phyloP scores from a whole-genome alignment of 2,329 filamentous ascomycete genomes.

The Talaromyces piceae region DNA sequence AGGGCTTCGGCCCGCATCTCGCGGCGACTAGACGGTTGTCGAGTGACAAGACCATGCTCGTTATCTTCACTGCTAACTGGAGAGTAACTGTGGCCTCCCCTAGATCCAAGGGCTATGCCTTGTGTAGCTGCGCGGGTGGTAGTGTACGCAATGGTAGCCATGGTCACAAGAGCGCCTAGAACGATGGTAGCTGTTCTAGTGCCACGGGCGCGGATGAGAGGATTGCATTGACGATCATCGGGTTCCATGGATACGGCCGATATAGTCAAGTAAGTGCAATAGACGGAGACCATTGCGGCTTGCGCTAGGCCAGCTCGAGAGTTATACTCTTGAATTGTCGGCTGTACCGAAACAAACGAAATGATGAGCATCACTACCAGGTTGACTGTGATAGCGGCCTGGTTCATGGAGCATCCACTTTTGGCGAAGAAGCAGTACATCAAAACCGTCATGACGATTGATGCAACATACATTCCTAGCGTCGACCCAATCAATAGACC shows the following conservation, averaged over 20 bases:
- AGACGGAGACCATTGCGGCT: conserved; percentile 91
- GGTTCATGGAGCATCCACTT: conserved; percentile 84
- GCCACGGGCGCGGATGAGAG: conserved; percentile 72
- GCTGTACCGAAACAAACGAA: conserved; percentile 81
- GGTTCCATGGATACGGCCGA: conserved; percentile 98
- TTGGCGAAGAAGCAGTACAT: conserved; percentile 96
- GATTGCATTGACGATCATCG: conserved; percentile 90
- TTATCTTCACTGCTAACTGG: conserved; percentile 60
- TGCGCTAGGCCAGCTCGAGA: conserved; percentile 92
- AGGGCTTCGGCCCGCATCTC: conserved; percentile 92
- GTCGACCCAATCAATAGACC: conserved; percentile 85
- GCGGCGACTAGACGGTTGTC: conserved; percentile 70
- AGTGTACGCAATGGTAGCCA: conserved; percentile 94
- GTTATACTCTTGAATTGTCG: conserved; percentile 83
- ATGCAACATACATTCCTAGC: conserved; percentile 84
- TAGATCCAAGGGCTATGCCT: conserved; percentile 51
- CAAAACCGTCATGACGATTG: conserved; percentile 86
- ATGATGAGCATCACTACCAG: conserved; percentile 73
- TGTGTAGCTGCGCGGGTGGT: conserved; percentile 94
- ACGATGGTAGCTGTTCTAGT: conserved; percentile 86
- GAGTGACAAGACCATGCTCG: conserved; percentile 80
- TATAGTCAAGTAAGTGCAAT: conserved; percentile 98
- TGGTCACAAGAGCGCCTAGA: conserved; percentile 88
- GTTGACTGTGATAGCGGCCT: conserved; percentile 91
- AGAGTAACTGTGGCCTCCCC: conserved; percentile 47